phyloP scores from a whole-genome alignment of 345 rosid genomes.

The Syzygium oleosum region DNA sequence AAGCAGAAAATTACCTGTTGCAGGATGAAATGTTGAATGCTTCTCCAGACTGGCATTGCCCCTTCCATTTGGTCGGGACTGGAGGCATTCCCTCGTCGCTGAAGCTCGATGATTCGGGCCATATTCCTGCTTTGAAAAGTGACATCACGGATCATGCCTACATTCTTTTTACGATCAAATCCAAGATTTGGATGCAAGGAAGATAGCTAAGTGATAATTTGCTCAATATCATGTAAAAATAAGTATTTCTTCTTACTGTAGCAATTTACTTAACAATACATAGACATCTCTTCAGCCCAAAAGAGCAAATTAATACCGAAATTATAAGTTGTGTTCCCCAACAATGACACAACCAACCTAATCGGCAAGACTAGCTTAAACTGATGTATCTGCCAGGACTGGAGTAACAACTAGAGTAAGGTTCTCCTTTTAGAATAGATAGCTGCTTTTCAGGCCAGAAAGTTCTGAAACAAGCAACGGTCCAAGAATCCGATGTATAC shows the following conservation, averaged over 20 bases:
- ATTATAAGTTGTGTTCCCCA: not conserved
- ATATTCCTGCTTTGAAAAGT: conserved; percentile 25
- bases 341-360: not conserved
- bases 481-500: not conserved
- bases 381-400: not conserved
- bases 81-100: conserved; percentile 33
- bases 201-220: not conserved
- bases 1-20: conserved; percentile 24
- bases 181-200: not conserved
- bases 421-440: not conserved
- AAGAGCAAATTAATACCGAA: not conserved
- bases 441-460: not conserved
- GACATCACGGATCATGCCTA: not conserved
- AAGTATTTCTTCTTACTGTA: not conserved
- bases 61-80: conserved; percentile 37
- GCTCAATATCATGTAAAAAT: not conserved
- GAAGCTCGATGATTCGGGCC: conserved; percentile 55
- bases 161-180: not conserved
- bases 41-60: conserved; percentile 43
- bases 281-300: not conserved
- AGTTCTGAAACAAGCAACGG: not conserved
- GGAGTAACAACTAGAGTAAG: not conserved
- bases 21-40: conserved; percentile 38
- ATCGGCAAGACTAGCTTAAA: not conserved
- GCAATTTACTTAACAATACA: not conserved